A percentile compares a stretch with the other conserved stretches of the same genome.
Evolutionary conservation across 2,329 filamentous ascomycete species (phyloP).

Genomic region (Teratosphaeria epicoccoides): DNA sequence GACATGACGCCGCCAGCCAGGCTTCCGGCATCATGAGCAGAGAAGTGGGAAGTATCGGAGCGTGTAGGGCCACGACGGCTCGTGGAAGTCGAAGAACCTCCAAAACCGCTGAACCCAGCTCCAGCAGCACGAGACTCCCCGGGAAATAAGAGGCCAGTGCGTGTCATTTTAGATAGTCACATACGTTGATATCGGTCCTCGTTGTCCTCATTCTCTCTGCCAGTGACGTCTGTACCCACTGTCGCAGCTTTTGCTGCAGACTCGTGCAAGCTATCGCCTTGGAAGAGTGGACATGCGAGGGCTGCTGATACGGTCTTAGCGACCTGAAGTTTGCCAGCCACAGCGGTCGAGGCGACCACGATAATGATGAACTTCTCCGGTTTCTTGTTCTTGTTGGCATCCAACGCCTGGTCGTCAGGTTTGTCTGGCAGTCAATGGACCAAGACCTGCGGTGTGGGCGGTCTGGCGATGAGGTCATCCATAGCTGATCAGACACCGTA

Average conservation of each 20-base stretch:
- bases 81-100: constrained; percentile 5
- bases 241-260: constrained; percentile 7
- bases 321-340: constrained; percentile 5
- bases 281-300: constrained; percentile 2
- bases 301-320: constrained; percentile 2
- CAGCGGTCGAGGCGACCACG: constrained; percentile 1
- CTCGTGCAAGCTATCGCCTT: constrained; percentile 8
- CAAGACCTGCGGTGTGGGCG: constrained; percentile 5
- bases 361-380: constrained; percentile 5
- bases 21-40: background rate
- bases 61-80: constrained; percentile 5
- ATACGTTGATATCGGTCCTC: constrained; percentile 6
- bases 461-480: background rate
- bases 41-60: constrained; percentile 2
- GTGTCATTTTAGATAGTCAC: constrained; percentile 9
- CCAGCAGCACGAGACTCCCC: constrained; percentile 4
- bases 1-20: constrained; percentile 1
- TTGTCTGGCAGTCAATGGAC: constrained; percentile 6
- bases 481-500: background rate
- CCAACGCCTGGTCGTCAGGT: background rate
- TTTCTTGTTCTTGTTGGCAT: background rate
- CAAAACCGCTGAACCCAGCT: constrained; percentile 5
- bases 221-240: background rate
- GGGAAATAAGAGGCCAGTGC: constrained; percentile 7
- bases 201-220: constrained; percentile 3